These are phyloP conservation scores for Thermomyces lanuginosus DNA, from an alignment of 2,329 filamentous ascomycete species.

Conservation along the genomic window DNA sequence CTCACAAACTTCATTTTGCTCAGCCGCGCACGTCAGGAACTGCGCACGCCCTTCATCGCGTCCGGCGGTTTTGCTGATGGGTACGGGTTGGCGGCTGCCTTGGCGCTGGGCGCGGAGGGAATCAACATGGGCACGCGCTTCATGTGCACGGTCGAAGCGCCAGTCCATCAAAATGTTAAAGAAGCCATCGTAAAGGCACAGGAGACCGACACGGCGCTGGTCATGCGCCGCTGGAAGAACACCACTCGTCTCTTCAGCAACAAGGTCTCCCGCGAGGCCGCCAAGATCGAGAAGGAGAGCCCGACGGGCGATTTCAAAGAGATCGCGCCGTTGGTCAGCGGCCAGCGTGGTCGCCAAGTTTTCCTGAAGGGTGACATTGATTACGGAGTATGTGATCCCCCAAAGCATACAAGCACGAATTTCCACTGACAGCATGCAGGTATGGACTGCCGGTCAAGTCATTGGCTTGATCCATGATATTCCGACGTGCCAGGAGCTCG, in stretches of 20 bases:
- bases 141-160: slow-evolving; percentile 88
- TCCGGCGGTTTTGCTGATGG: slow-evolving; percentile 93
- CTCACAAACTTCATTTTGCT: slow-evolving; percentile 49
- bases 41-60: slow-evolving; percentile 83
- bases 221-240: slow-evolving; percentile 84
- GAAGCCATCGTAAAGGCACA: slow-evolving; percentile 72
- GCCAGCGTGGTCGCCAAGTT: slow-evolving; percentile 77
- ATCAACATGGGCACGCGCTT: slow-evolving; percentile 98
- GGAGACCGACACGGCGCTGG: slow-evolving; percentile 79
- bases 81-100: slow-evolving; percentile 75
- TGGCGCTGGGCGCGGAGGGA: slow-evolving; percentile 78
- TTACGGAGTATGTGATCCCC: slow-evolving; percentile 52
- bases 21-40: slow-evolving; percentile 63
- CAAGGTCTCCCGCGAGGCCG: slow-evolving; percentile 64
- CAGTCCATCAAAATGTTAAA: slow-evolving; percentile 88
- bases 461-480: slow-evolving; percentile 79
- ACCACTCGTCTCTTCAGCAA: slow-evolving; percentile 80
- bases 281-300: slow-evolving; percentile 71
- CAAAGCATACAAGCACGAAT: background rate
- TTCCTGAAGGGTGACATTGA: slow-evolving; percentile 85
- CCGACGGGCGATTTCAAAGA: slow-evolving; percentile 75
- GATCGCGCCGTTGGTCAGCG: slow-evolving; percentile 72
- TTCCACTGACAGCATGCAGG: slow-evolving; percentile 33
- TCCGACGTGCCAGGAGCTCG: slow-evolving; percentile 53
- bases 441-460: slow-evolving; percentile 95